Base-by-base conservation (phyloP, 768 basidiomycete genomes). In the Termitomyces bulborhizus region DNA sequence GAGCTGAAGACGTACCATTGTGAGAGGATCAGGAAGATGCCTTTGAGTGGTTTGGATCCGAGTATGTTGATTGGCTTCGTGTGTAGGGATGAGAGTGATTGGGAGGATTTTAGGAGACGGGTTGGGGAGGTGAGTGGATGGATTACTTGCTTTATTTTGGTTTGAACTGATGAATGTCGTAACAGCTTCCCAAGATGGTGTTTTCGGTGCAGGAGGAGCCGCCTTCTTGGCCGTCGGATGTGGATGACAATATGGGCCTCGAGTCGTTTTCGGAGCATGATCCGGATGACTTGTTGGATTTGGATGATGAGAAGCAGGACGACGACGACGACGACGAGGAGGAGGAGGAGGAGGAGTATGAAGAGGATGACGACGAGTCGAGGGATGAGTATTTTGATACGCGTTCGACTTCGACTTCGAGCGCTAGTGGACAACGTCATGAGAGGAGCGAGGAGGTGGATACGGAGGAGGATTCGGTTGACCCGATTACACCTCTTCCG, bases 41-140 rank as follows among this genome's bases (percentile, higher is more conserved):
- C 88, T 0, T 70, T 98, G 36, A 82, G 84, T 40, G 89, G 88
- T 29, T 73, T 99, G 53, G 97, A 98, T 68, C 97, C 96, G 24
- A 97, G 93, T 62, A 98, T 99, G 97, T 74, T 99, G 6, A 80
- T 98, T 56, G 95, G 95, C 11, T 98, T 99, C 67, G 65, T 98
- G 60, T 86, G 88, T 66, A 82, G 81, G 62, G 84, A 90, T 64
- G 88, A 92, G 70, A 74, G 66, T 16, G 96, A 98, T 52, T 98
- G 93, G 90, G 68, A 76, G 15, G 93, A 98, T 70, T 81, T 98
- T 53, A 77, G 83, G 59, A 73, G 69, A 55, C 75, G 92, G 49
- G 84, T 92, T 36, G 76, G 73, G 1, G 85, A 90, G 70, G 93
- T 96, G 50, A 50, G 86, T 31, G 3, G 9, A 21, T 4, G 24